Evolutionary conservation across 2,329 filamentous ascomycete species (phyloP).

Genomic region (Diaporthe caulivora): DNA sequence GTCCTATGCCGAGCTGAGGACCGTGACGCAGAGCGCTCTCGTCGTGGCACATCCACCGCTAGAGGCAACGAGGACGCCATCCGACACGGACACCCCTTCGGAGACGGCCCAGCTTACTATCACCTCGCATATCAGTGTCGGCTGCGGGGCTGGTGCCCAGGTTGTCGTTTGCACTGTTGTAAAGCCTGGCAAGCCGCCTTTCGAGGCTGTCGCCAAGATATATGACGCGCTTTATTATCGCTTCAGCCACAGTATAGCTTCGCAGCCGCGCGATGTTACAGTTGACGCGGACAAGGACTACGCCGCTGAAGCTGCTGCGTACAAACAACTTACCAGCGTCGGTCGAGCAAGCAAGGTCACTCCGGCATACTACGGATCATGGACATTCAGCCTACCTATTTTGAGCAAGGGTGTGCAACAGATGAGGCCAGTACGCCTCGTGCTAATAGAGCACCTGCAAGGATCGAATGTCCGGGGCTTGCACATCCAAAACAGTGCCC

Average conservation of each 20-base stretch:
- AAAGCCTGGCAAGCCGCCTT: neutral
- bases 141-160: neutral
- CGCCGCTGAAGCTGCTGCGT: neutral
- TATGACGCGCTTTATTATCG: neutral
- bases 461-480: neutral
- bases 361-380: neutral
- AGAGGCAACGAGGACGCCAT: neutral
- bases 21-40: slow-evolving; percentile 2
- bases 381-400: neutral
- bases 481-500: neutral
- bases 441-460: neutral
- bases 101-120: neutral
- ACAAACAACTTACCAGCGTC: neutral
- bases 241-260: neutral
- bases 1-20: neutral
- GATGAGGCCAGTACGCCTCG: neutral
- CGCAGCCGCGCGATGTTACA: neutral
- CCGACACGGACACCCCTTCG: neutral
- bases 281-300: slow-evolving; percentile 8
- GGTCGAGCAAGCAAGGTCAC: neutral
- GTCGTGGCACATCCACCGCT: neutral
- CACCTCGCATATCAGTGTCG: neutral
- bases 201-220: neutral
- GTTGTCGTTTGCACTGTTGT: neutral
- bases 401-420: neutral